Percentiles rank a stretch among this genome's conserved stretches.
Evolutionary conservation across 2,329 filamentous ascomycete genomes (phyloP).

Genomic region (Pestalotiopsis sp.): DNA sequence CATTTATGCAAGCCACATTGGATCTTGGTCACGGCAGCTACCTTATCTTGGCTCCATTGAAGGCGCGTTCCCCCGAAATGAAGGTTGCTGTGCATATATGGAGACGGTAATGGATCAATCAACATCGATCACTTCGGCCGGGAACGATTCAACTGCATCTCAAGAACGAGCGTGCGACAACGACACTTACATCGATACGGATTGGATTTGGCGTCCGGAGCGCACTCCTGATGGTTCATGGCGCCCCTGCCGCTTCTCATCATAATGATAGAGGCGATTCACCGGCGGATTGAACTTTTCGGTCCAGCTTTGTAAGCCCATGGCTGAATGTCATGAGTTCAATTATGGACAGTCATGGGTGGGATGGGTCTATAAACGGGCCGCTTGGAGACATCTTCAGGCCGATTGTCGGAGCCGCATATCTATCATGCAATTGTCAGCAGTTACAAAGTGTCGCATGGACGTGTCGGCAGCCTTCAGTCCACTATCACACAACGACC

Average conservation of each 20-base stretch:
- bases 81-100: background rate
- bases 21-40: background rate
- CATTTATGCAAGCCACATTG: background rate
- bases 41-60: background rate
- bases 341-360: no score
- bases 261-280: background rate
- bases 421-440: background rate
- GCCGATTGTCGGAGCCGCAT: background rate
- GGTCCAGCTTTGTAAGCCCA: no score
- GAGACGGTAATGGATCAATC: background rate
- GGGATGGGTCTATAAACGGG: background rate
- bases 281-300: no score
- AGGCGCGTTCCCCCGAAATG: background rate
- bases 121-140: background rate
- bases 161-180: background rate
- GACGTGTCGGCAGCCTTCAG: background rate
- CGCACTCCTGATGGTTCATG: no score
- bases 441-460: background rate
- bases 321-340: no score
- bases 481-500: background rate
- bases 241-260: background rate
- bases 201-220: no score
- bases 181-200: background rate
- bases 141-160: background rate
- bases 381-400: background rate